Conservation (phyloP, 495 filamentous ascomycete genomes). For the Lasiosphaeriaceae sp. region DNA sequence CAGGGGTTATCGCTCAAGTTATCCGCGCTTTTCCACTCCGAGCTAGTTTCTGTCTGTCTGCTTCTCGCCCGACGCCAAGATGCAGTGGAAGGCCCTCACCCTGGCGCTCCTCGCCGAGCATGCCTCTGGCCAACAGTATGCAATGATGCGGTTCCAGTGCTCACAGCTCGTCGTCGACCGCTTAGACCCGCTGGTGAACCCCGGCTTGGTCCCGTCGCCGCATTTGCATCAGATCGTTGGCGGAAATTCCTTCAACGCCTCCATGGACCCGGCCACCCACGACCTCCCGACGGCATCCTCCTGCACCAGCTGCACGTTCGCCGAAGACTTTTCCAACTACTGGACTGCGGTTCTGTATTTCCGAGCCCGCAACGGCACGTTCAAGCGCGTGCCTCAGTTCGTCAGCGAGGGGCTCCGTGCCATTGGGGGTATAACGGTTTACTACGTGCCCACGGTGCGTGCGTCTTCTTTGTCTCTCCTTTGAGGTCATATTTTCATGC, state of each 20-base stretch:
- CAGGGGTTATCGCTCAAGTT: not conserved
- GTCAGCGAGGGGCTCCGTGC: conserved; percentile 6
- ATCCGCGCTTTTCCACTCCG: not conserved
- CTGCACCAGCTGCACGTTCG: conserved; percentile 28
- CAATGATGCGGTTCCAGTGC: conserved; percentile 11
- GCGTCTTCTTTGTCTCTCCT: too few species aligned
- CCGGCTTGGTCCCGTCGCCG: conserved; percentile 14
- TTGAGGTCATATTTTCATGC: too few species aligned
- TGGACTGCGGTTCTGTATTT: conserved; percentile 39
- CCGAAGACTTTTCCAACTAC: conserved; percentile 34
- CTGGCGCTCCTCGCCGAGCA: not conserved
- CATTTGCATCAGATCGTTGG: conserved; percentile 15
- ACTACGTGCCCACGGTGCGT: conserved; percentile 36
- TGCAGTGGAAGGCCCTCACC: not conserved
- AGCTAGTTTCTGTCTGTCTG: not conserved
- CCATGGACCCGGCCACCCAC: conserved; percentile 20
- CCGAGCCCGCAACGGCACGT: conserved; percentile 30
- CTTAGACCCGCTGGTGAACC: conserved; percentile 16
- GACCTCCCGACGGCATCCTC: conserved; percentile 19
- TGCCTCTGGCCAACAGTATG: not conserved
- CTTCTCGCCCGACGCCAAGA: not conserved
- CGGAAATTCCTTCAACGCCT: conserved; percentile 2
- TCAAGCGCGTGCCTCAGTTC: conserved; percentile 30
- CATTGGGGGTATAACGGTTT: conserved; percentile 34
- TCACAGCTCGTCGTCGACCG: conserved; percentile 15